Conservation (phyloP, 768 basidiomycete genomes). For the Mycena floridula region DNA sequence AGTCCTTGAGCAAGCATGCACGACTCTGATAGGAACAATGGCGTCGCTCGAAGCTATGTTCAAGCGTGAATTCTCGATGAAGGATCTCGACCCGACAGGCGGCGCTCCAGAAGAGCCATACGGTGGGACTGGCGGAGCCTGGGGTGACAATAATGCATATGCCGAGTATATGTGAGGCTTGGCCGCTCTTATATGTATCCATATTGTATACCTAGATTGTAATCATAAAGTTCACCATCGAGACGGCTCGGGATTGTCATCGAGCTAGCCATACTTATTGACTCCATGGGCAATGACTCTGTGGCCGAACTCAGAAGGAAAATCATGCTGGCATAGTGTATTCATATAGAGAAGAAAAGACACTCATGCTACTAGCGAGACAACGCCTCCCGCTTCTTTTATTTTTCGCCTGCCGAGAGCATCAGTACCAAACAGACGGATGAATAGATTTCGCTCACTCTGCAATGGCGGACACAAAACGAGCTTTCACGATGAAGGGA, state of each 20-base stretch:
- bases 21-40: constrained; percentile 69
- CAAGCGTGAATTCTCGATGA: constrained; percentile 77
- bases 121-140: constrained; percentile 22
- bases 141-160: constrained; percentile 6
- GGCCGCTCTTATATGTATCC: too few species aligned
- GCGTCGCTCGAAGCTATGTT: constrained; percentile 68
- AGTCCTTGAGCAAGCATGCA: constrained; percentile 79
- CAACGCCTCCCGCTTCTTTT: constrained; percentile 92
- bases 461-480: constrained; percentile 85
- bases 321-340: too few species aligned
- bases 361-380: constrained; percentile 86
- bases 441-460: constrained; percentile 54
- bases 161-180: too few species aligned
- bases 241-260: too few species aligned
- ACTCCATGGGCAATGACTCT: too few species aligned
- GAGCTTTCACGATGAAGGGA: constrained; percentile 98
- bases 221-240: too few species aligned
- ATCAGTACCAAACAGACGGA: constrained; percentile 1
- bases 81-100: constrained; percentile 50
- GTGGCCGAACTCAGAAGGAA: too few species aligned
- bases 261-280: too few species aligned
- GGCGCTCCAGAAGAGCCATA: too few species aligned
- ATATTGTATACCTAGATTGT: too few species aligned
- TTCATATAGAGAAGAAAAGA: too few species aligned
- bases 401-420: constrained; percentile 68